phyloP scores from a whole-genome alignment of 805 yeast genomes.

The Yarrowia phangngaensis region DNA sequence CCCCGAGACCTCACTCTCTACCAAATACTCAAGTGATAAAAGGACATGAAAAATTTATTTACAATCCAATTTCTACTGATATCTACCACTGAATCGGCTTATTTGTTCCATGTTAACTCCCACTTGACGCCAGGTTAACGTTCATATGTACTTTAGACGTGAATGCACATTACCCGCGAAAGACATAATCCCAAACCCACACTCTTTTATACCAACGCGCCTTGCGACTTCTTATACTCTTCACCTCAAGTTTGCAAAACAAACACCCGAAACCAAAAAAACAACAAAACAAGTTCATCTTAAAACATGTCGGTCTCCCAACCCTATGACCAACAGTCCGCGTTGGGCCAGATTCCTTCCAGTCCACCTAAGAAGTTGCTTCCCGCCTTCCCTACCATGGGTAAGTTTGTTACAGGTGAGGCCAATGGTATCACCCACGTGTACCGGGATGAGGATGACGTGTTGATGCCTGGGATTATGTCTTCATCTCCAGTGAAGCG shows the following conservation, averaged over 20 bases:
- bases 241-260: neutral
- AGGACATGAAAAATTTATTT: no score
- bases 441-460: constrained; percentile 20
- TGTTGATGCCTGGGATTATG: constrained; percentile 16
- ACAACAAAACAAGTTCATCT: no score
- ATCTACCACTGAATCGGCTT: no score
- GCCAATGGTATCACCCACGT: constrained; percentile 13
- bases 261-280: neutral
- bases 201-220: constrained; percentile 9
- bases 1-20: no score
- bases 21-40: no score
- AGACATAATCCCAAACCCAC: constrained; percentile 3
- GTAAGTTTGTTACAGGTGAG: constrained; percentile 23
- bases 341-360: constrained; percentile 6
- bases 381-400: constrained; percentile 26
- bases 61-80: no score
- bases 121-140: no score
- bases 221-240: no score
- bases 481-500: constrained; percentile 21
- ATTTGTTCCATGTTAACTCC: no score
- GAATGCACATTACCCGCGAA: neutral
- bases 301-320: constrained; percentile 1
- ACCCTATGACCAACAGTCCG: neutral
- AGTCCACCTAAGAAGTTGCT: constrained; percentile 21
- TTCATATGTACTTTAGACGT: no score